Base-by-base conservation (phyloP, 495 filamentous ascomycete genomes). In the Terfezia claveryi region DNA sequence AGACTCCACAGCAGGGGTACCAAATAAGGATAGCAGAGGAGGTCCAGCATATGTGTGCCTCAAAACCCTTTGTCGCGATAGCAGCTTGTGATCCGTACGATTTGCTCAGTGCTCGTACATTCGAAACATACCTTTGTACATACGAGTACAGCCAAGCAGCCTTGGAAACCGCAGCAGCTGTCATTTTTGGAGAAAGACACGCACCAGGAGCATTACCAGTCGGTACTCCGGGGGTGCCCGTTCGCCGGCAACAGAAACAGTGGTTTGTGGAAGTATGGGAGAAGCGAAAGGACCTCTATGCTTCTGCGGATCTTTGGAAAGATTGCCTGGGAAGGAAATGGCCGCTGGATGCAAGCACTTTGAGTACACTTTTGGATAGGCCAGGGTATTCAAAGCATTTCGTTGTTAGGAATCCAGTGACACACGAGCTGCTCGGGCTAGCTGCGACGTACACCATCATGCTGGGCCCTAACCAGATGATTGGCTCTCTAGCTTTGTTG, bases 311-410 rank as follows among this genome's bases (percentile, higher is more conserved):
- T 54, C 57, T 67, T 55, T 67, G 65, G 65, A 61, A 57, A 55
- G 64, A 67, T 58, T 62, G 59, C 57, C 61, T 67, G 56, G 65
- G 64, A 54, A 65, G 62, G 54, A 66, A 58, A 56, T 66, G 71
- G 72, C 52, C 68, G 74, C 51, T 81, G 72, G 77, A 70, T 68
- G 54, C 68, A 73, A 58, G 68, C 52, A 69, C 69, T 17, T 68
- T 81, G 36, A 70, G 70, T 52, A 68, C 69, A 49, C 64, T 80
- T 23, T 71, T 81, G n/a, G 71, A 71, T 53, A 72, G 76, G 32
- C 74, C 75, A 57, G 77, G 78, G 8, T 78, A 75, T 60, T 75
- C 74, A 38, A 78, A 74, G 71, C 75, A 80, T 60, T 80, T 78
- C 57, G 69, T 81, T 53, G 76, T 80, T 50, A 72, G 73, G 37